These are phyloP conservation scores for Aspergillus funiculosus DNA, from an alignment of 495 filamentous ascomycete species.

Conservation along the genomic window DNA sequence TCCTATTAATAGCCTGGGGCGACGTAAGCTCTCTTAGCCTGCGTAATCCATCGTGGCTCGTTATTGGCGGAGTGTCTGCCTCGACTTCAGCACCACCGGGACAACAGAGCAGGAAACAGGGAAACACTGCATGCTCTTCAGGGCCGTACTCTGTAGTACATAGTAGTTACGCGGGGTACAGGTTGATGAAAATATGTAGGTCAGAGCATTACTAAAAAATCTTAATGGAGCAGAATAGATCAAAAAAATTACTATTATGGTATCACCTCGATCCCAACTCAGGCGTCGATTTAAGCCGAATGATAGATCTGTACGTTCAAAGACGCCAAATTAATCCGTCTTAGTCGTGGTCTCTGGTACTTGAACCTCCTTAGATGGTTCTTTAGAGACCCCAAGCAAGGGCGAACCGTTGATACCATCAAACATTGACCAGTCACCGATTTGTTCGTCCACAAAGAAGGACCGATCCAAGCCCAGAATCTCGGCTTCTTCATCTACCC, in stretches of 20 bases:
- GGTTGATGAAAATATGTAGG: too few species aligned
- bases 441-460: slow-evolving; percentile 58
- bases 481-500: slow-evolving; percentile 52
- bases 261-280: too few species aligned
- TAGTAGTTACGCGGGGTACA: too few species aligned
- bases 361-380: slow-evolving; percentile 12
- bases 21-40: slow-evolving; percentile 15
- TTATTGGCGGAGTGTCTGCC: slow-evolving; percentile 8
- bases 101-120: background rate
- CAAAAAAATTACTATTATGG: too few species aligned
- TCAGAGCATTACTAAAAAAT: background rate
- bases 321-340: slow-evolving; percentile 2
- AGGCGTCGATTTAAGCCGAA: too few species aligned
- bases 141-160: too few species aligned
- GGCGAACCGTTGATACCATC: slow-evolving; percentile 21
- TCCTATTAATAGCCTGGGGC: slow-evolving; percentile 11
- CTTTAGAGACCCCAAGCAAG: slow-evolving; percentile 20
- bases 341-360: slow-evolving; percentile 8
- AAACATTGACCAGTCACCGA: slow-evolving; percentile 38
- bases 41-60: background rate
- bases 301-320: too few species aligned
- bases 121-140: background rate
- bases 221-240: too few species aligned
- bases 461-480: slow-evolving; percentile 51
- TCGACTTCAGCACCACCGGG: too few species aligned